These are phyloP conservation scores for Neobulgaria alba DNA, from an alignment of 2,329 filamentous ascomycete genomes.

Conservation along the genomic window DNA sequence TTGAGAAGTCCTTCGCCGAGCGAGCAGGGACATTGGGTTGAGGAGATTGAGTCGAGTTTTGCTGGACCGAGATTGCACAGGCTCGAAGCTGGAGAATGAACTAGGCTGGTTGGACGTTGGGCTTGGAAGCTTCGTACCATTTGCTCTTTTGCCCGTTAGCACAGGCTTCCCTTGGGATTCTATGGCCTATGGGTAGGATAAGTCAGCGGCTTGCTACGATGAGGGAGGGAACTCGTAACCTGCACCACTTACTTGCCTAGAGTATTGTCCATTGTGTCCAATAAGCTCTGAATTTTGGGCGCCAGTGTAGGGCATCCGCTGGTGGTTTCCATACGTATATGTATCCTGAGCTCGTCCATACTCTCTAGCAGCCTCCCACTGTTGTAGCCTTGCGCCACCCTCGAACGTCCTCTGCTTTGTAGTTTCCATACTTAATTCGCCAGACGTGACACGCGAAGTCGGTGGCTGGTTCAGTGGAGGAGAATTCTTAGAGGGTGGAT, in stretches of 20 bases:
- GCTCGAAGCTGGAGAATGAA: conserved; percentile 10
- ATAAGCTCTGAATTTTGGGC: conserved; percentile 19
- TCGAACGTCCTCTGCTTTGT: conserved; percentile 9
- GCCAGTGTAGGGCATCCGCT: conserved; percentile 16
- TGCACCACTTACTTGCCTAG: conserved; percentile 10
- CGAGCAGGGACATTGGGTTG: conserved; percentile 20
- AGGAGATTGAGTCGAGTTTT: conserved; percentile 29
- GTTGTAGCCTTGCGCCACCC: conserved; percentile 11
- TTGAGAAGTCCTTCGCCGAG: conserved; percentile 27
- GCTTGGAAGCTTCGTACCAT: conserved; percentile 21
- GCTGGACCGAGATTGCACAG: conserved; percentile 11
- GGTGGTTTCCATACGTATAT: conserved; percentile 16
- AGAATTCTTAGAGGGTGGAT: conserved; percentile 28
- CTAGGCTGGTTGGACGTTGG: conserved; percentile 14
- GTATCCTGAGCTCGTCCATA: conserved; percentile 12
- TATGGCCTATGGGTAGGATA: conserved; percentile 6
- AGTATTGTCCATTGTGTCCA: conserved; percentile 19
- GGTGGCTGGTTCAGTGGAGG: conserved; percentile 39
- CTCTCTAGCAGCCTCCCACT: conserved; percentile 10
- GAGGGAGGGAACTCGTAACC: conserved; percentile 6
- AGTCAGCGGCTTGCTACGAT: conserved; percentile 6
- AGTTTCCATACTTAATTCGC: conserved; percentile 12
- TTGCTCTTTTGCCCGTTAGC: conserved; percentile 17
- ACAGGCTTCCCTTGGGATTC: conserved; percentile 16
- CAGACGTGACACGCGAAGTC: conserved; percentile 30